Evolutionary conservation across 148 eudicot genomes (phyloP).

Genomic region (Amaranthus hypochondriacus): DNA sequence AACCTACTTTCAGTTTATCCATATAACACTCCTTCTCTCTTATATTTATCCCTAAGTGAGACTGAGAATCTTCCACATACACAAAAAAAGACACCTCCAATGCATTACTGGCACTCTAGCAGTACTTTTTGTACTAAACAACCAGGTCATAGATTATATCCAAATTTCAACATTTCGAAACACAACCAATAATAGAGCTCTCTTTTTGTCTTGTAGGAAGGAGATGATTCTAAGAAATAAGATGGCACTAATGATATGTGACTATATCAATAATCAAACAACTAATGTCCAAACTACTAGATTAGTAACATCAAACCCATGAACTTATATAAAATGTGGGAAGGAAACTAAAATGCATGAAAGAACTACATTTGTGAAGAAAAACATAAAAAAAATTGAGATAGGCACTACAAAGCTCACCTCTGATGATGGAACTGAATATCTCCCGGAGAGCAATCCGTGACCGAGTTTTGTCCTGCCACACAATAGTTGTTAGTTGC

Average conservation of each 20-base stretch:
- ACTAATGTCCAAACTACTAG: background rate
- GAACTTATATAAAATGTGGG: too few relatives aligned
- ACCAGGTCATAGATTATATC: too few relatives aligned
- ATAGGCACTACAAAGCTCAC: constrained; percentile 29
- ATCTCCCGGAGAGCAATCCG: constrained; percentile 93
- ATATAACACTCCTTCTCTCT: background rate
- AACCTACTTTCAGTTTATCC: background rate
- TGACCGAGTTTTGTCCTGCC: constrained; percentile 77
- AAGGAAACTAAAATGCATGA: too few relatives aligned
- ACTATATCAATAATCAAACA: background rate
- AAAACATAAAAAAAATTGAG: constrained; percentile 3
- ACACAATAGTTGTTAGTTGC: constrained; percentile 9
- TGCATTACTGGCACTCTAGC: background rate
- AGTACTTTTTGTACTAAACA: background rate
- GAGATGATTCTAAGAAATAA: background rate
- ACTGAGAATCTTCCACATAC: background rate
- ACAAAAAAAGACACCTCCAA: background rate
- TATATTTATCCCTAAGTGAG: too few relatives aligned
- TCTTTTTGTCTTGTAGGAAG: background rate
- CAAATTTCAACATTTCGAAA: too few relatives aligned
- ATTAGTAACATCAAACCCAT: too few relatives aligned
- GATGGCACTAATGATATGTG: background rate
- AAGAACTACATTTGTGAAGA: background rate
- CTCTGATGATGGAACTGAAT: constrained; percentile 68
- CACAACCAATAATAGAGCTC: background rate